Evolutionary conservation across 768 basidiomycete species (phyloP).

Genomic region (Paxillus involutus): DNA sequence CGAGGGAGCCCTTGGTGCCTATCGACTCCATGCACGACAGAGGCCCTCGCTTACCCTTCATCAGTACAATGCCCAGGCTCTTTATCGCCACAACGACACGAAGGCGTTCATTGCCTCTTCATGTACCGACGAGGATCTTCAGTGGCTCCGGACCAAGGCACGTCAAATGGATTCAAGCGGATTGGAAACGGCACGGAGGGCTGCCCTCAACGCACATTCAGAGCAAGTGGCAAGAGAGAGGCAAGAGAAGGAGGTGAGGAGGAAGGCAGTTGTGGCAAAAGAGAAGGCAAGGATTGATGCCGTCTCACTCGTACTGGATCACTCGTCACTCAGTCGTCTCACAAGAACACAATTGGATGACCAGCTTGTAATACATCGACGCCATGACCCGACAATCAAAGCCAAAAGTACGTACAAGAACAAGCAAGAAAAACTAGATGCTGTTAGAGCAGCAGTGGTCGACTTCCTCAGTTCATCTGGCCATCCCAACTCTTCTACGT

Average conservation of each 20-base stretch:
- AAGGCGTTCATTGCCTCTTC: neutral
- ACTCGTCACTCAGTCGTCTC: neutral
- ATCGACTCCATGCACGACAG: too few species aligned
- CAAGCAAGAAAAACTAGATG: neutral
- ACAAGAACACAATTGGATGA: neutral
- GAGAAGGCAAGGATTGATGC: neutral
- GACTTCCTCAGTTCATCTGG: neutral
- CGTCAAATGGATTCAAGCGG: too few species aligned
- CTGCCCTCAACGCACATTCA: too few species aligned
- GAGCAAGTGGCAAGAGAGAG: too few species aligned
- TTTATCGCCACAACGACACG: neutral
- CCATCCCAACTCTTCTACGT: too few species aligned
- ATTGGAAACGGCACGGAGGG: too few species aligned
- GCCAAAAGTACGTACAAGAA: neutral
- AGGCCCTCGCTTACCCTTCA: too few species aligned
- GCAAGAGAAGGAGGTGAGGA: too few species aligned
- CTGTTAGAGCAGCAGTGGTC: neutral
- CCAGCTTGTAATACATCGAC: neutral
- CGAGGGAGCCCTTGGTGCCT: conserved; percentile 9
- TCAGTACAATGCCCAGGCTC: too few species aligned
- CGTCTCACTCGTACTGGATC: neutral
- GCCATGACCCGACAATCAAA: neutral
- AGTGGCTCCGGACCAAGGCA: neutral
- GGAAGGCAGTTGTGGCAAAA: too few species aligned
- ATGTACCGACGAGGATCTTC: neutral